Evolutionary conservation across 495 filamentous ascomycete genomes (phyloP).

Genomic region (Hypoxylon lenormandii): DNA sequence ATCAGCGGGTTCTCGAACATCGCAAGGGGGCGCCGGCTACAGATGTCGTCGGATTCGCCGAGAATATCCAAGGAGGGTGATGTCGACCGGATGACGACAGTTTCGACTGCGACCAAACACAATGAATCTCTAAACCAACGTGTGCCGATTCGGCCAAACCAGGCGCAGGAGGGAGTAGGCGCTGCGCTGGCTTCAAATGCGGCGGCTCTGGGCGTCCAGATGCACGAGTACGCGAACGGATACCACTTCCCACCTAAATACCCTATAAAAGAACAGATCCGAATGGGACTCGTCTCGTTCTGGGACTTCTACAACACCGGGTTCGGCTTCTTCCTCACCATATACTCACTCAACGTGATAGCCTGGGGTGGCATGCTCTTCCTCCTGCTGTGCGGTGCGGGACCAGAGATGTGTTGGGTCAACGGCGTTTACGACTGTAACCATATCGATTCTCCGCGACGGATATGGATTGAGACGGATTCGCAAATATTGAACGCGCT

Average conservation of each 20-base stretch:
- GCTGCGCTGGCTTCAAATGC: conserved; percentile 30
- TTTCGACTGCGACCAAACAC: conserved; percentile 40
- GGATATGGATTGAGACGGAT: conserved; percentile 86
- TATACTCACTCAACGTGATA: conserved; percentile 83
- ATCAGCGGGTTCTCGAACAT: conserved; percentile 5
- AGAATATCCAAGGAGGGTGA: conserved; percentile 37
- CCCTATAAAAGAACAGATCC: conserved; percentile 69
- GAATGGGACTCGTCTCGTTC: conserved; percentile 67
- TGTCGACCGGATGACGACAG: conserved; percentile 39
- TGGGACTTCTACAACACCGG: conserved; percentile 70
- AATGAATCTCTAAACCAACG: conserved; percentile 39
- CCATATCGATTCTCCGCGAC: conserved; percentile 76
- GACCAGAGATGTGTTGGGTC: conserved; percentile 78
- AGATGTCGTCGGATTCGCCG: conserved; percentile 42
- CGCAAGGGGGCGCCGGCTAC: conserved; percentile 15
- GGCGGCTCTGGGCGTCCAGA: conserved; percentile 33
- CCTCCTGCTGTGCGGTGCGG: conserved; percentile 79
- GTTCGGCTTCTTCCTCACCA: conserved; percentile 75
- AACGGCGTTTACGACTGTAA: conserved; percentile 69
- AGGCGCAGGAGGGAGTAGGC: conserved; percentile 25
- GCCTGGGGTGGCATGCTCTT: conserved; percentile 95
- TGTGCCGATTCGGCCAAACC: conserved; percentile 11
- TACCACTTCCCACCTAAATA: conserved; percentile 79
- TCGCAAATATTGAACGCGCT: conserved; percentile 85
- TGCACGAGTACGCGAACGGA: conserved; percentile 63